Evolutionary conservation across 1,284 basidiomycete species (phyloP).

Genomic region (Phylloboletellus chloephorus): DNA sequence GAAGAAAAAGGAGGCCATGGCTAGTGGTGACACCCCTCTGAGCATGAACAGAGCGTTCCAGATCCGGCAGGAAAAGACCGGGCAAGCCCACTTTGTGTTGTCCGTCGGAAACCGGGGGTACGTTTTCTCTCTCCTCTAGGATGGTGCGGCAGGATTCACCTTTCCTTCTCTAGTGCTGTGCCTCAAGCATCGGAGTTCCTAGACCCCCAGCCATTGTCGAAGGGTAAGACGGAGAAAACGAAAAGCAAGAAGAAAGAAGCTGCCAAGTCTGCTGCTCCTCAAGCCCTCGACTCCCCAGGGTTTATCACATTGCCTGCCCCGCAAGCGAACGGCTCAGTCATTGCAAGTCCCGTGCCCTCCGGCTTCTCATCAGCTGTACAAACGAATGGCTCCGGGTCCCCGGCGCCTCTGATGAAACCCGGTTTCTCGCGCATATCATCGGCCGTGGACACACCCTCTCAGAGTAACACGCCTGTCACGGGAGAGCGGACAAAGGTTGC

Average conservation of each 20-base stretch:
- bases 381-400: conserved; percentile 48
- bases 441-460: conserved; percentile 44
- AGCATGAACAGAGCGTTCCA: conserved; percentile 92
- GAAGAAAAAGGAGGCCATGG: conserved; percentile 86
- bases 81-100: conserved; percentile 90
- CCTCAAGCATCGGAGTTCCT: conserved; percentile 75
- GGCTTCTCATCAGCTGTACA: conserved; percentile 33
- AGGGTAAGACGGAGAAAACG: conserved; percentile 72
- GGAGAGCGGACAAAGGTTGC: conserved; percentile 66
- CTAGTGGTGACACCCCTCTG: conserved; percentile 85
- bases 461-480: conserved; percentile 48
- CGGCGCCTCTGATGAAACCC: conserved; percentile 51
- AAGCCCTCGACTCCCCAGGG: conserved; percentile 46
- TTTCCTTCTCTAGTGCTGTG: conserved; percentile 53
- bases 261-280: conserved; percentile 42
- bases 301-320: conserved; percentile 69
- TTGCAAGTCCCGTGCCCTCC: conserved; percentile 42
- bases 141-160: conserved; percentile 8
- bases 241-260: conserved; percentile 72
- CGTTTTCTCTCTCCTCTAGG: conserved; percentile 25
- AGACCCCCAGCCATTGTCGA: conserved; percentile 66
- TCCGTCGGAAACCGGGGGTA: conserved; percentile 91
- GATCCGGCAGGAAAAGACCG: conserved; percentile 83
- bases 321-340: conserved; percentile 36
- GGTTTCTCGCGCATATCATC: conserved; percentile 74